phyloP scores from a whole-genome alignment of 192 early-diverging fungal species.

The Entomortierella beljakovae region DNA sequence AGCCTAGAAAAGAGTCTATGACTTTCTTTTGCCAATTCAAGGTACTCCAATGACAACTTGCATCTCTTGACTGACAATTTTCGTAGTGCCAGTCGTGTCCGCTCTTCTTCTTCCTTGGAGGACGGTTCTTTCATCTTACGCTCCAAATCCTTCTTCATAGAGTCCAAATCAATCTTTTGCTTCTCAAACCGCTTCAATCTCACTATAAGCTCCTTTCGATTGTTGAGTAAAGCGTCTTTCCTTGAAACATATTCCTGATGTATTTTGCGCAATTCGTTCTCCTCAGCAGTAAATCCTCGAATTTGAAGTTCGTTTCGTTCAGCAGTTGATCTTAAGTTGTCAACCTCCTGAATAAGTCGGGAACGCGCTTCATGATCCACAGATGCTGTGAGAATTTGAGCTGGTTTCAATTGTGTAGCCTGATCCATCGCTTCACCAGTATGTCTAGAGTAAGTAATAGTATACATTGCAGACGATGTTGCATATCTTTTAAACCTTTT shows the following conservation, averaged over 20 bases:
- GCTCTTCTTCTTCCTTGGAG: slow-evolving; percentile 38
- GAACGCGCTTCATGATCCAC: slow-evolving; percentile 50
- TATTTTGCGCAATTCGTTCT: slow-evolving; percentile 42
- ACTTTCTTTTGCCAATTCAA: slow-evolving; percentile 24
- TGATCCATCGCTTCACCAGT: slow-evolving; percentile 30
- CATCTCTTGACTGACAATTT: neutral
- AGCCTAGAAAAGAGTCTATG: slow-evolving; percentile 35
- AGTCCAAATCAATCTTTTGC: slow-evolving; percentile 31
- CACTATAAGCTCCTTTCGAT: slow-evolving; percentile 8
- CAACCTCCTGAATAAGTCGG: slow-evolving; percentile 44
- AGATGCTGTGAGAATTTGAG: slow-evolving; percentile 32
- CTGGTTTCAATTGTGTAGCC: slow-evolving; percentile 16
- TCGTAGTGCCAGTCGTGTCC: neutral
- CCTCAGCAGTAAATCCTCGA: slow-evolving; percentile 50
- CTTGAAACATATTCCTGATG: slow-evolving; percentile 26
- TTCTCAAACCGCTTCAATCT: slow-evolving; percentile 28
- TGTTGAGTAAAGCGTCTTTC: slow-evolving; percentile 40
- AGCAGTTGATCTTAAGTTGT: slow-evolving; percentile 21
- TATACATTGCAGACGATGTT: slow-evolving; percentile 15
- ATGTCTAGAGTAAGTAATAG: slow-evolving; percentile 19
- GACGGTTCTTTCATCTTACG: slow-evolving; percentile 6
- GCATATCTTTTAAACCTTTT: slow-evolving; percentile 33
- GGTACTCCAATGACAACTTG: slow-evolving; percentile 20
- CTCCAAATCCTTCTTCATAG: neutral
- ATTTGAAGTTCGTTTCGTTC: slow-evolving; percentile 45